Evolutionary conservation across 768 basidiomycete genomes (phyloP).

Genomic region (Russula sp.): DNA sequence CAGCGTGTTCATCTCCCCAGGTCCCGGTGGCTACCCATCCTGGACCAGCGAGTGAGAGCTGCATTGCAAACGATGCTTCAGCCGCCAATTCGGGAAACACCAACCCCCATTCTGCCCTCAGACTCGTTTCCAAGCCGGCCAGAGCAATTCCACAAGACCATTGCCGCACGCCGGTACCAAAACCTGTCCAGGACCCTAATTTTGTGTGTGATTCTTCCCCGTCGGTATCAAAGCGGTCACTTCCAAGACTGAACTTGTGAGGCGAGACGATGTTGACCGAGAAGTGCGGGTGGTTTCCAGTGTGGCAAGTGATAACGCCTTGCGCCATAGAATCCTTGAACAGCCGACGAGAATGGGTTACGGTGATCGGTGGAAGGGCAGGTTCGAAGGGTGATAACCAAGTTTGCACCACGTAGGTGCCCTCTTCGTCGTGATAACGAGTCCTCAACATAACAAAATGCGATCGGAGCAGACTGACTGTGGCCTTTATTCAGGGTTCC

Average conservation of each 20-base stretch:
- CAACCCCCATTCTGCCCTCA: constrained; percentile 52
- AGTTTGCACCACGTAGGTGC: constrained; percentile 22
- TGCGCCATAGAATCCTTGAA: constrained; percentile 29
- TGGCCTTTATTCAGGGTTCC: constrained; percentile 27
- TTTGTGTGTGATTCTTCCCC: constrained; percentile 26
- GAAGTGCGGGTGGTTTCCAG: constrained; percentile 23
- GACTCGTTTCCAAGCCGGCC: constrained; percentile 45
- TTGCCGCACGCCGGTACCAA: constrained; percentile 46
- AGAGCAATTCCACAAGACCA: constrained; percentile 52
- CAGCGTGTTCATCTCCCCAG: constrained; percentile 48
- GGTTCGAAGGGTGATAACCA: constrained; percentile 22
- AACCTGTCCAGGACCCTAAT: constrained; percentile 51
- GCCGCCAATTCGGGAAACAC: constrained; percentile 55
- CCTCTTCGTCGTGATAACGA: constrained; percentile 23
- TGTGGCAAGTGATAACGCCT: constrained; percentile 26
- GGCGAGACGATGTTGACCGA: constrained; percentile 24
- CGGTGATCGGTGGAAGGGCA: constrained; percentile 26
- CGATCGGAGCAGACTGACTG: constrained; percentile 29
- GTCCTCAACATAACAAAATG: constrained; percentile 22
- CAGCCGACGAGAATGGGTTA: constrained; percentile 30
- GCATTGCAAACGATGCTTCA: constrained; percentile 49
- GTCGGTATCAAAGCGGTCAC: constrained; percentile 19
- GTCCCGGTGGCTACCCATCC: constrained; percentile 45
- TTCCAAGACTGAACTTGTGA: constrained; percentile 13
- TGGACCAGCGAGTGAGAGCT: constrained; percentile 48